Evolutionary conservation across 306 rosid genomes (phyloP), one percentile per base, ranked within the genome.

Genomic region (Sesbania bispinosa): DNA sequence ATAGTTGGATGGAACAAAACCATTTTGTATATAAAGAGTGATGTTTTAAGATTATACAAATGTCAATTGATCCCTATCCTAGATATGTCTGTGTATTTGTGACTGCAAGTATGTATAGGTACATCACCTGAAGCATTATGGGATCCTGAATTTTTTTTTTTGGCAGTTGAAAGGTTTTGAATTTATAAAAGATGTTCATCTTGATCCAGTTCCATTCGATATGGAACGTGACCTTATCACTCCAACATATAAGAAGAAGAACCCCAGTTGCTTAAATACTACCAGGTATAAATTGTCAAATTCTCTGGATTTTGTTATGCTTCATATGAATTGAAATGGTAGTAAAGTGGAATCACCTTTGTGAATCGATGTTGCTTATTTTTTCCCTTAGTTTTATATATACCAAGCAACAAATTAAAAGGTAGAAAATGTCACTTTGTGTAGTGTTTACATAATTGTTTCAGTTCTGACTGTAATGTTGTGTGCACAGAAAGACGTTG

Each of bases 111-210:
- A 64, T 29, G 30, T 41, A 9, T 9, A 15, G 53, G 27, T 20
- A 14, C 6, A 65, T 77, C 36, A 72, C 36, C 72, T 72, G 55
- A 75, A 84, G 45, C 86, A 33, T 39, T 67, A 48, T 69, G 5
- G 7, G 41, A 70, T 78, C 24, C 50, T 69, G n/a, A n/a, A 65
- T 30, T 81, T 36, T 77, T 60, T n/a, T n/a, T n/a, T n/a, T n/a
- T n/a, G n/a, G 79, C 89, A 94, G 99, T 79, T 94, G 77, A 94
- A 91, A 85, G 97, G 99, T 73, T 94, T 86, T 74, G 97, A 94
- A 84, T 62, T 79, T 69, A 73, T 94, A 30, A 86, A 60, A 85
- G 85, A 62, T 19, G 80, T 94, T 73, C 96, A 91, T 80, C 88
- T 94, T n/a, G 97, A 94, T 5, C 97, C 99, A 1, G 84, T 67